Base-by-base conservation (phyloP, 768 basidiomycete genomes). In the Lactarius psammicola region DNA sequence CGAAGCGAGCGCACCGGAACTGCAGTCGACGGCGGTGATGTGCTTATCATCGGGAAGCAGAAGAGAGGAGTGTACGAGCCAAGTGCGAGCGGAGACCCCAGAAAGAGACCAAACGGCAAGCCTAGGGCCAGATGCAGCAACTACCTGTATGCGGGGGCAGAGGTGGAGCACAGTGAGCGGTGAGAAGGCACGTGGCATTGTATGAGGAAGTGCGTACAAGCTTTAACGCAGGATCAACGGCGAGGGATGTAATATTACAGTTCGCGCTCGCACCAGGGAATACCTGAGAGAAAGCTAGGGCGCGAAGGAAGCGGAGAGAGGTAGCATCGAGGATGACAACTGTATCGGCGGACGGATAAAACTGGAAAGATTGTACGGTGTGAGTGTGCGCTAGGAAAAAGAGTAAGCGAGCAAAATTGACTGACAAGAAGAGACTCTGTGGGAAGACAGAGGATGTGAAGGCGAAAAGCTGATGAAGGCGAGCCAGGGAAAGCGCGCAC, bases 11-110 rank as follows among this genome's bases (percentile, higher is more conserved):
- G 59, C 78, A 92, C 92, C 92, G 68, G 88, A 88, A 78, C 83
- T 86, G 72, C 85, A 90, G 73, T 89, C 88, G 59, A 94, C 73
- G 10, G 87, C 77, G 5, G 85, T 87, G 28, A 93, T 80, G 6
- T 72, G 62, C 59, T 83, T 80, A 28, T 76, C 78, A 54, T 84
- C 81, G 1, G 86, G 82, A 53, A 92, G 81, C n/a, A 82, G 71
- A 5, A 94, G 80, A 23, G 91, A 89, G 3, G 93, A 94, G 73
- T 95, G 93, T 9, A 94, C 83, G 38, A 87, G 82, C 90, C 90
- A 94, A 8, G 80, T 79, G 70, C 85, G 81, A 42, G 83, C 78
- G 66, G 84, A 82, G 18, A 82, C 80, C 44, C 83, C 87, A 28
- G 89, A 90, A 55, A 90, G 81, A n/a, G 82, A 83, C 92, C 92